Evolutionary conservation across 1,139 yeast genomes (phyloP), one percentile per base, ranked within the genome.

Genomic region (Taiozyma sp.): DNA sequence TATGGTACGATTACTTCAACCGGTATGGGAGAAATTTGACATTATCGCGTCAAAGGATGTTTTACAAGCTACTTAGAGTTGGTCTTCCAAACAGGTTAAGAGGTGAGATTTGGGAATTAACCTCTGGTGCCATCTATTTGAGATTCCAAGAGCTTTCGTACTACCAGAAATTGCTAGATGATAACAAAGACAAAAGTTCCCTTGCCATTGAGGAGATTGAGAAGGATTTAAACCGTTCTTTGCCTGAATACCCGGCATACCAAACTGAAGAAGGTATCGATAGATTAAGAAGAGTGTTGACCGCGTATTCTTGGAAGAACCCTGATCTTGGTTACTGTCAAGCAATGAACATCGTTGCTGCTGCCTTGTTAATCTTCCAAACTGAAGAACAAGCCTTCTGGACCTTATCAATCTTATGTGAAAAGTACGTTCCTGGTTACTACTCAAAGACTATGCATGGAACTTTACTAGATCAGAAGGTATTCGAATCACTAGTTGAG

Each of bases 361-460:
- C 99, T 1, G 97, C 97, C 0, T 70, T 95, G 50, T 74, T 95
- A 53, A 93, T 95, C 50, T 91, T 86, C 67, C 91, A 90, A 86
- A 86, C 95, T 9, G 99, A 95, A 67, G 99, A 93, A 58, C 99
- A 95, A 68, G 98, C 97, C 0, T 95, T 90, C 64, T 95, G 98
- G 98, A 80, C 95, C 52, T 73, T 95, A 53, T 80, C 84, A 52
- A 78, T 80, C n/a, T 69, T 95, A 5, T 90, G 97, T 70, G 96
- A 90, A 55, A 76, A 82, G 44, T 78, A 88, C 53, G 87, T 91
- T 3, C 98, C 99, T 0, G 99, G 99, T 0, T 95, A 95, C 67
- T 95, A 95, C 65, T 91, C 98, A 3, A 89, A 85, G 62, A 93
- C 98, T 2, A 95, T 95, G 99, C 93, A 91, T 62, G 99, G 99